These are phyloP conservation scores for Astragalus glycyphyllos DNA, from an alignment of 306 rosid species.

Conservation along the genomic window DNA sequence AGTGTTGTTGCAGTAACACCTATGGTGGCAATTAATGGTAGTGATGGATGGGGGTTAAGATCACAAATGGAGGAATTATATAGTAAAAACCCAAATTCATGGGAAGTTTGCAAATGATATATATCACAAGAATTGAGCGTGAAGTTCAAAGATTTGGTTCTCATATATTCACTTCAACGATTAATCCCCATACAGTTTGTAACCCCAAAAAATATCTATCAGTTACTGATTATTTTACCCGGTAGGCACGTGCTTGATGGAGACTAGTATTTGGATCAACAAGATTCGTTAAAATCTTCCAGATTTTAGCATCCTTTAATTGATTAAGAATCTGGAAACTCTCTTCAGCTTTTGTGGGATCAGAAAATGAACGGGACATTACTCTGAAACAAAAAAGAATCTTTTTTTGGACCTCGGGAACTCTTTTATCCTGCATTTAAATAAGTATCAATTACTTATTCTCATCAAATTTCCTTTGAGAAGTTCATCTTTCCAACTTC, in stretches of 20 bases:
- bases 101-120: slow-evolving; percentile 14
- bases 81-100: slow-evolving; percentile 17
- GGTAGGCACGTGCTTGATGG: slow-evolving; percentile 68
- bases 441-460: slow-evolving; percentile 49
- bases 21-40: slow-evolving; percentile 21
- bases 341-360: slow-evolving; percentile 86
- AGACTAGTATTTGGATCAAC: slow-evolving; percentile 81
- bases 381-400: slow-evolving; percentile 73
- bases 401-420: slow-evolving; percentile 81
- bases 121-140: slow-evolving; percentile 15
- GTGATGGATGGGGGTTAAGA: slow-evolving; percentile 23
- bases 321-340: slow-evolving; percentile 86
- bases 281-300: slow-evolving; percentile 88
- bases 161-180: slow-evolving; percentile 31
- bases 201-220: slow-evolving; percentile 20
- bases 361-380: slow-evolving; percentile 89
- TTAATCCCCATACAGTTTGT: slow-evolving; percentile 22
- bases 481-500: slow-evolving; percentile 39
- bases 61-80: not conserved
- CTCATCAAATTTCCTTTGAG: slow-evolving; percentile 39
- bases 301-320: slow-evolving; percentile 89
- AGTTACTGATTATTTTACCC: slow-evolving; percentile 57
- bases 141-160: slow-evolving; percentile 18
- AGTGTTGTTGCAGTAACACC: slow-evolving; percentile 9
- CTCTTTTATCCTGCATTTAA: slow-evolving; percentile 82